Conservation (phyloP, 345 rosid species). For the rapeseed (Brassica napus) region DNA sequence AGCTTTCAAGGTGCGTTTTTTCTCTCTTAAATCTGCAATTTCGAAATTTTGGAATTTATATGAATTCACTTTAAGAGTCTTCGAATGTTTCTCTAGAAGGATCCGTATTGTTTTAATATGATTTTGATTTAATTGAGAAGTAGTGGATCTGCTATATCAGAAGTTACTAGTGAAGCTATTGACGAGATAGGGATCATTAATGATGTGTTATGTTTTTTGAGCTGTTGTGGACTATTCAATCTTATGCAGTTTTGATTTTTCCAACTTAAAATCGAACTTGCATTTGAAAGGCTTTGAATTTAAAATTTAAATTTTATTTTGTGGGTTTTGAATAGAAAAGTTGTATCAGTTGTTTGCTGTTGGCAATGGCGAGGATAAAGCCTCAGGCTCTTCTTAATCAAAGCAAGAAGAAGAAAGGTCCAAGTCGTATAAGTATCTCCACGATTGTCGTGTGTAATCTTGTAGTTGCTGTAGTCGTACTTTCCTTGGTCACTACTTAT, state of each 20-base stretch:
- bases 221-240: constrained; percentile 3
- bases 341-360: background rate
- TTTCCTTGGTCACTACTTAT: constrained; percentile 56
- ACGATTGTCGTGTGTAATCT: constrained; percentile 55
- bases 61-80: constrained; percentile 7
- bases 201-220: no score
- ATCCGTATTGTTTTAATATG: background rate
- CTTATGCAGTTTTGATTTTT: background rate
- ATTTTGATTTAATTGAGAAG: constrained; percentile 2
- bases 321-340: constrained; percentile 22
- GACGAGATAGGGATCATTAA: no score
- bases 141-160: constrained; percentile 24
- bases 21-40: background rate
- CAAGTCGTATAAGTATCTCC: constrained; percentile 59
- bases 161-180: no score
- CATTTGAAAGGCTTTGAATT: background rate
- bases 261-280: no score
- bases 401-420: constrained; percentile 83
- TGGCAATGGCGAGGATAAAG: constrained; percentile 73
- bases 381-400: constrained; percentile 78
- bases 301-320: constrained; percentile 1
- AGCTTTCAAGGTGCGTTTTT: constrained; percentile 7
- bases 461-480: constrained; percentile 46
- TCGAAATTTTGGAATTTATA: background rate
- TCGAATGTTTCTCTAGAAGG: background rate